These are phyloP conservation scores for Citrullus amarus DNA, from an alignment of 306 rosid species.

Conservation along the genomic window DNA sequence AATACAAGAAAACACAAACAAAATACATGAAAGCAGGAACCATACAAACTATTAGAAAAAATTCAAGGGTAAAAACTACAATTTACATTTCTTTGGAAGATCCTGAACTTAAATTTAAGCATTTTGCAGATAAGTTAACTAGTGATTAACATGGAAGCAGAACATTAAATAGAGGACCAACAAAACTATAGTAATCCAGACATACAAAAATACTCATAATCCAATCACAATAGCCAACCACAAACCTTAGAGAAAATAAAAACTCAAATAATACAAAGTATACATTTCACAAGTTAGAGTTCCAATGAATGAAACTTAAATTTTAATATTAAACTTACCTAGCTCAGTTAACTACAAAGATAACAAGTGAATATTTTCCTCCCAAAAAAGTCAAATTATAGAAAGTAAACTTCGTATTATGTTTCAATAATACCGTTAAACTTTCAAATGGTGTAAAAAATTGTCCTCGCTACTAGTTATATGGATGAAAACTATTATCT, in stretches of 20 bases:
- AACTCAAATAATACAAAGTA: neutral
- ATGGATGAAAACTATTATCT: no score
- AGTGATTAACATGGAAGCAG: neutral
- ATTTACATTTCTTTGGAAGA: neutral
- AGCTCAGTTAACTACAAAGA: neutral
- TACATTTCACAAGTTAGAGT: neutral
- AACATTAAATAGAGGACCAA: no score
- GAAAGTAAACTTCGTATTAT: no score
- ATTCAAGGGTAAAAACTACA: neutral
- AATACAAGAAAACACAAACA: neutral
- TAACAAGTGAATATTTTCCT: neutral
- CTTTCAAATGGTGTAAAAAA: no score
- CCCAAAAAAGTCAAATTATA: no score
- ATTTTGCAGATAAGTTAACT: neutral
- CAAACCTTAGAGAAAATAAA: neutral
- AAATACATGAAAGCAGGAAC: neutral
- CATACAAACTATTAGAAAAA: neutral
- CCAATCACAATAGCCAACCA: neutral
- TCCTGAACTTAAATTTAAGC: neutral
- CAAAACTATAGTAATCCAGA: neutral
- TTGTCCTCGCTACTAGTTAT: no score
- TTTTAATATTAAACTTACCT: neutral
- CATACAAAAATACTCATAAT: neutral
- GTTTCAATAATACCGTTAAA: no score
- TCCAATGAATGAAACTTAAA: neutral